phyloP scores from a whole-genome alignment of 1,284 basidiomycete genomes.

The Singerocomus inundabilis region DNA sequence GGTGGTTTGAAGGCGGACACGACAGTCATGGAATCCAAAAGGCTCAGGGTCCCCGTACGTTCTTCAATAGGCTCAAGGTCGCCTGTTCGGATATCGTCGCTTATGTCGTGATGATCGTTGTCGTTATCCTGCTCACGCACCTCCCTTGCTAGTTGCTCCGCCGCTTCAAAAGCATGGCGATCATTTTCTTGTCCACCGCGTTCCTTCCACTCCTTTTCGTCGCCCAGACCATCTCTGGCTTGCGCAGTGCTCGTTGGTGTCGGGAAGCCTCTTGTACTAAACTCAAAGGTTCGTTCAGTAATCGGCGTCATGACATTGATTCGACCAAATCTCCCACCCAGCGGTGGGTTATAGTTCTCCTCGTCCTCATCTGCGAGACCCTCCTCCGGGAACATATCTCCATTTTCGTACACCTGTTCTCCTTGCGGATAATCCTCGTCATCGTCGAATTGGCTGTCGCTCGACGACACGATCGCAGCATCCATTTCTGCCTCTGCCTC shows the following conservation, averaged over 20 bases:
- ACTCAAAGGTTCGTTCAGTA: constrained; percentile 89
- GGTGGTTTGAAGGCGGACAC: constrained; percentile 65
- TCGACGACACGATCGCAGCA: constrained; percentile 33
- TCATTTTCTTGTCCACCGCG: constrained; percentile 33
- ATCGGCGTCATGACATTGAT: constrained; percentile 95
- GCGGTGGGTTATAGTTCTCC: constrained; percentile 43
- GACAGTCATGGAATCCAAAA: constrained; percentile 60
- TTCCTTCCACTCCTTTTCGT: constrained; percentile 22
- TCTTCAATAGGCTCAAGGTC: constrained; percentile 42
- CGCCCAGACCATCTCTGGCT: constrained; percentile 27
- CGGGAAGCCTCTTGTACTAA: constrained; percentile 50
- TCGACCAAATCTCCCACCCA: constrained; percentile 71
- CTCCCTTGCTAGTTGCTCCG: constrained; percentile 56
- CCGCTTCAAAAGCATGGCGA: constrained; percentile 50
- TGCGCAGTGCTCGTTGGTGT: constrained; percentile 30
- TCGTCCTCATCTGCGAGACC: constrained; percentile 32
- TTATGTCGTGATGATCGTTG: constrained; percentile 15
- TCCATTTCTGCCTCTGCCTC: constrained; percentile 32
- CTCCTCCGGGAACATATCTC: constrained; percentile 28
- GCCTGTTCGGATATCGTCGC: constrained; percentile 32
- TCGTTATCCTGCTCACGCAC: constrained; percentile 36
- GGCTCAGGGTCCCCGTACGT: constrained; percentile 57
- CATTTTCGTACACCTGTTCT: constrained; percentile 23
- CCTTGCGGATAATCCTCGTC: constrained; percentile 28
- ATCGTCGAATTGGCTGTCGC: constrained; percentile 36